phyloP scores from a whole-genome alignment of 768 basidiomycete species.

The Tricholoma bakamatsutake region DNA sequence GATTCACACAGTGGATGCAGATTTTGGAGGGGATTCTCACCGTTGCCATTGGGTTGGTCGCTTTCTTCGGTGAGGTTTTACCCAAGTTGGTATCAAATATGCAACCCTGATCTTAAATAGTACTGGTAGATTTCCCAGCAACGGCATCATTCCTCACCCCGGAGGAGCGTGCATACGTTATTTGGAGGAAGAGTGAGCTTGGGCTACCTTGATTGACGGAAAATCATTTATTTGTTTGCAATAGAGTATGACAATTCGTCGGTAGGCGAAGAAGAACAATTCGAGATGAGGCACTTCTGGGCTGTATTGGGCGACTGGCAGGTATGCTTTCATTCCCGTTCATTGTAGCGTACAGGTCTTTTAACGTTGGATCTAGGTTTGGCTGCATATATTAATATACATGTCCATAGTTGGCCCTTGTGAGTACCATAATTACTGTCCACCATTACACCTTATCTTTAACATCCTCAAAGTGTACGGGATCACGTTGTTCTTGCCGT shows the following conservation, averaged over 20 bases:
- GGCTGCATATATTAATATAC: conserved; percentile 51
- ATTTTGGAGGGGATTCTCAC: conserved; percentile 64
- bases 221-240: not conserved
- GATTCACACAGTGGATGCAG: conserved; percentile 19
- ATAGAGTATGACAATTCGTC: conserved; percentile 51
- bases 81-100: not conserved
- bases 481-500: conserved; percentile 68
- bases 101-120: conserved; percentile 20
- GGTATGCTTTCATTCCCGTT: conserved; percentile 6
- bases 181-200: conserved; percentile 48
- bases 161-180: conserved; percentile 49
- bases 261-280: conserved; percentile 57
- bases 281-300: conserved; percentile 46
- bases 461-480: conserved; percentile 45
- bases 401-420: conserved; percentile 54
- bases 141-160: conserved; percentile 57
- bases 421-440: conserved; percentile 27
- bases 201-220: not conserved
- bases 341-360: not conserved
- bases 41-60: conserved; percentile 46
- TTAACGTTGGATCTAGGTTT: conserved; percentile 18
- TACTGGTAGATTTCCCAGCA: conserved; percentile 56
- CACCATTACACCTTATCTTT: not conserved
- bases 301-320: conserved; percentile 62
- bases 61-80: conserved; percentile 38